phyloP scores from a whole-genome alignment of 2,329 filamentous ascomycete species.

The Exophiala sideris region DNA sequence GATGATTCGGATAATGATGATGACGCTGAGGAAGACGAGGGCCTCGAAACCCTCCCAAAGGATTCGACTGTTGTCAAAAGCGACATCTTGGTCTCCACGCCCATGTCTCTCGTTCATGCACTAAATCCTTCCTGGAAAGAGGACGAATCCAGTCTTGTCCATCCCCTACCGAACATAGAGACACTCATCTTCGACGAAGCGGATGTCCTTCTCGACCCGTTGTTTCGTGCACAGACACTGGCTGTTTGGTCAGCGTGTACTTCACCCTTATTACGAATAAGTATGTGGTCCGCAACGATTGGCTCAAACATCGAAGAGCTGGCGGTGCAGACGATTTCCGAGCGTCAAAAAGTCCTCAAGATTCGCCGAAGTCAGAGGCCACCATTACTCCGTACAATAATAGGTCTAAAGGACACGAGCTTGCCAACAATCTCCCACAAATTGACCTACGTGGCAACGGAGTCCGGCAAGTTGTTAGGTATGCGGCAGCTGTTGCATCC shows the following conservation, averaged over 20 bases:
- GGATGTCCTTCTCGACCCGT: slow-evolving; percentile 84
- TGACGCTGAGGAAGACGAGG: slow-evolving; percentile 36
- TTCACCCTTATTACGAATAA: slow-evolving; percentile 66
- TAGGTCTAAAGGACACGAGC: slow-evolving; percentile 94
- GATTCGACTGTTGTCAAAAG: slow-evolving; percentile 57
- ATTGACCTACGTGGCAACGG: slow-evolving; percentile 85
- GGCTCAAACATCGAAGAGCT: slow-evolving; percentile 85
- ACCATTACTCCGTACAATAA: slow-evolving; percentile 75
- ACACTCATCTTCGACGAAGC: slow-evolving; percentile 87
- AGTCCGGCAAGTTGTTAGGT: slow-evolving; percentile 88
- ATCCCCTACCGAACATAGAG: slow-evolving; percentile 63
- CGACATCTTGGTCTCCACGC: slow-evolving; percentile 78
- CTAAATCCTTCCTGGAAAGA: slow-evolving; percentile 47
- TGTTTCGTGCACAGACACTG: slow-evolving; percentile 86
- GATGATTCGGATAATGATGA: slow-evolving; percentile 35
- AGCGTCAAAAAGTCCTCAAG: slow-evolving; percentile 46
- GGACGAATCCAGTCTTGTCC: slow-evolving; percentile 36
- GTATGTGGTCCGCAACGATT: slow-evolving; percentile 96
- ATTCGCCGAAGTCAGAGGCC: slow-evolving; percentile 33
- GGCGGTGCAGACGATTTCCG: slow-evolving; percentile 63
- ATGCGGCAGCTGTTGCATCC: slow-evolving; percentile 86
- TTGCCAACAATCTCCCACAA: slow-evolving; percentile 89
- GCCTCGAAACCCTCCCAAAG: slow-evolving; percentile 31
- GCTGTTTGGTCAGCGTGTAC: slow-evolving; percentile 78
- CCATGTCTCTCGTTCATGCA: slow-evolving; percentile 72